Evolutionary conservation across 192 early-diverging fungal genomes (phyloP), one percentile per base, ranked within the genome.

Genomic region (Linnemannia exigua): DNA sequence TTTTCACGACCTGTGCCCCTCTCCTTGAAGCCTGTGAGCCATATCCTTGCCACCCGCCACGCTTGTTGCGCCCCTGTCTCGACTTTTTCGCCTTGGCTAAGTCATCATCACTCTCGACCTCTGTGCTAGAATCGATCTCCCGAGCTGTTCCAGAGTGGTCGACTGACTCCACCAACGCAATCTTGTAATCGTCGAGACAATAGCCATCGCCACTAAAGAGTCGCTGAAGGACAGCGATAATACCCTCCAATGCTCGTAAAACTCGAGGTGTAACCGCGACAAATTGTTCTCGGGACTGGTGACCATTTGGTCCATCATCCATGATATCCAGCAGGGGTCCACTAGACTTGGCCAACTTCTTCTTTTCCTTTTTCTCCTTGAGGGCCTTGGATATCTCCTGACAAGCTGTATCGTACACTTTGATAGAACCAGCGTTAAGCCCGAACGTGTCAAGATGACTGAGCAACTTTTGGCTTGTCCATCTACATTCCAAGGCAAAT

Each of bases 111-210:
- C 36, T 44, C 58, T 46, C 75, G 28, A 48, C 75, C 11, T 79
- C 67, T 20, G 67, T 61, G 16, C 54, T 63, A 31, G 14, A 28
- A 22, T 22, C 38, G 3, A 36, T 11, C 37, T 41, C n/a, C 14
- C 44, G 20, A 3, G 5, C 41, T 1, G 48, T 7, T 25, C 31
- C 51, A 4, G 69, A 47, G 36, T 73, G 79, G 31, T 52, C 72
- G 4, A 81, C 50, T 28, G 79, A 76, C 33, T 82, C 80, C 1
- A 76, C 58, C 20, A 82, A 11, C 5, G 69, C 80, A 72, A 82
- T 72, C 69, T 76, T 75, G 54, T 82, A 82, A 25, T 82, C 80
- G 14, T 82, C 80, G 9, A 75, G 41, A n/a, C 74, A 75, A 28
- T 76, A 44, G n/a, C 54, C 33, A 0, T 66, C 69, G 1, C 67